A percentile compares a stretch with the other conserved stretches of the same genome.
Conservation (phyloP, 139 green algal genomes). For the Marvania coccoides region DNA sequence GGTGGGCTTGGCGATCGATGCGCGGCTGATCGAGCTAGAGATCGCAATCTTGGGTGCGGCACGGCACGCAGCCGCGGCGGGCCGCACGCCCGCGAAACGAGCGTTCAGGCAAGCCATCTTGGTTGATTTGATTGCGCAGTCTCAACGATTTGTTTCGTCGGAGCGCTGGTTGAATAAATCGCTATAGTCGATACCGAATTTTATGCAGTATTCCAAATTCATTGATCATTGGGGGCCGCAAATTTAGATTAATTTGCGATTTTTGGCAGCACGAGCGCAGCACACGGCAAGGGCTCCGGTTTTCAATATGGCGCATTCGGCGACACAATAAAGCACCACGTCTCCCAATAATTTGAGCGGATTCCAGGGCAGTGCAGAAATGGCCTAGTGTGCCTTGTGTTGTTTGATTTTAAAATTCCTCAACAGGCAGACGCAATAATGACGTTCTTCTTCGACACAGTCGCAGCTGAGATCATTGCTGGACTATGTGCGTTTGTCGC, state of each 20-base stretch:
- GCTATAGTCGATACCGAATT: not conserved
- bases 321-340: too few species aligned
- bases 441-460: slow-evolving; percentile 1
- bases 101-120: not conserved
- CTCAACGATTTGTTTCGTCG: not conserved
- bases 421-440: not conserved
- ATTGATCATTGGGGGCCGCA: not conserved
- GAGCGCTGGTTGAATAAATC: not conserved
- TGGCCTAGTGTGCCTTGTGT: too few species aligned
- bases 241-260: not conserved
- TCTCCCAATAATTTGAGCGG: too few species aligned
- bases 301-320: too few species aligned
- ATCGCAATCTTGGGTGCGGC: not conserved
- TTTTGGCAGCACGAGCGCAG: not conserved
- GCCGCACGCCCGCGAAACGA: not conserved
- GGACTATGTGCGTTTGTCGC: not conserved
- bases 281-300: too few species aligned
- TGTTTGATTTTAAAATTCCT: too few species aligned
- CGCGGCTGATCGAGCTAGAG: not conserved
- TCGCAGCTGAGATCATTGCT: not conserved
- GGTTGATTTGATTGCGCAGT: not conserved
- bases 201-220: not conserved
- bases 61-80: not conserved
- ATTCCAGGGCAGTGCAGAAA: too few species aligned
- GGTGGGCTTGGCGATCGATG: not conserved